Conservation (phyloP, 2,329 filamentous ascomycete species). For the Xylaria sp. region DNA sequence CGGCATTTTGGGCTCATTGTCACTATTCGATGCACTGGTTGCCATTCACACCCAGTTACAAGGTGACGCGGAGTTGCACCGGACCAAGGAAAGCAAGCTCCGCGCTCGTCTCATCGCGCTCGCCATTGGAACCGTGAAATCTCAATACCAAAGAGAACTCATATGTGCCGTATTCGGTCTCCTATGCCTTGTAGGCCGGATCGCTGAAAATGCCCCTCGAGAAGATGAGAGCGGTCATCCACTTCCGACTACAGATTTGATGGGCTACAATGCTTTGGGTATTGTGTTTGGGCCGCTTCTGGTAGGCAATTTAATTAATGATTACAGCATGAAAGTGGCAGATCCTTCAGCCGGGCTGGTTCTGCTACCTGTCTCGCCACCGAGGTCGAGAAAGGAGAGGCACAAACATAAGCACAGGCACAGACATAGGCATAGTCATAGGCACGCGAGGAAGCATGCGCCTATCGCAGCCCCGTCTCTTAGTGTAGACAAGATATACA, state of each 20-base stretch:
- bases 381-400: conserved; percentile 57
- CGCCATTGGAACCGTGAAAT: conserved; percentile 69
- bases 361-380: conserved; percentile 57
- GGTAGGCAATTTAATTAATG: conserved; percentile 66
- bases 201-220: conserved; percentile 64
- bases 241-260: conserved; percentile 67
- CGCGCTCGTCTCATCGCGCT: conserved; percentile 74
- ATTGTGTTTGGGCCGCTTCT: conserved; percentile 74
- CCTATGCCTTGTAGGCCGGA: conserved; percentile 68
- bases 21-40: conserved; percentile 71
- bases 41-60: conserved; percentile 68
- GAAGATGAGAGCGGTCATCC: conserved; percentile 64
- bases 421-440: conserved; percentile 47
- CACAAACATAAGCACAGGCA: conserved; percentile 47
- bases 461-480: conserved; percentile 41
- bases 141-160: conserved; percentile 69
- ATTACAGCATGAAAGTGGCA: conserved; percentile 61
- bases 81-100: conserved; percentile 66
- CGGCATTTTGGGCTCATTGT: conserved; percentile 72
- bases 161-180: conserved; percentile 76
- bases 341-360: conserved; percentile 56
- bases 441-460: conserved; percentile 1
- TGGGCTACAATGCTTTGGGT: conserved; percentile 72
- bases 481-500: conserved; percentile 65
- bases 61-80: conserved; percentile 62